A percentile compares a stretch with the other conserved stretches of the same genome.
Conservation (phyloP, 169 alveolate genomes). For the Plasmodium knowlesi region DNA sequence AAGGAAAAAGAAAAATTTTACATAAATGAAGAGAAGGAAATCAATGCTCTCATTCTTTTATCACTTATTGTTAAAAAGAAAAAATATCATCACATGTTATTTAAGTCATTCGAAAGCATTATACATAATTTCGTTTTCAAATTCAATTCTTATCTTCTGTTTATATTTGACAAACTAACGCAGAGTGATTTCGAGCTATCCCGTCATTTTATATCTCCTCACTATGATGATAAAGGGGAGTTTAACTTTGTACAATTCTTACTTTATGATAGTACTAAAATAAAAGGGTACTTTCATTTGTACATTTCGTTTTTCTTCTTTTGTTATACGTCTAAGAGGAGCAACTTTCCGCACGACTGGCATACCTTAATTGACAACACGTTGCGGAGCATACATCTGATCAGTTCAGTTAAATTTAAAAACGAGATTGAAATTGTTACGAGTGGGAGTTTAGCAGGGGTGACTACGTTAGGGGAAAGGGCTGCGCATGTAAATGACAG, state of each 20-base stretch:
- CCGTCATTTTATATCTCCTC: slow-evolving; percentile 17
- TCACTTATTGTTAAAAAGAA: slow-evolving; percentile 50
- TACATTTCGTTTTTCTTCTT: slow-evolving; percentile 59
- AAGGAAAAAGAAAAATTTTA: neutral
- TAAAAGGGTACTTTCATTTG: slow-evolving; percentile 10
- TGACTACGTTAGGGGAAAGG: neutral
- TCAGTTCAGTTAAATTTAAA: slow-evolving; percentile 43
- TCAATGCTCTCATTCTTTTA: slow-evolving; percentile 31
- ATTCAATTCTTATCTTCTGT: slow-evolving; percentile 27
- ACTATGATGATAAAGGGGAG: slow-evolving; percentile 7
- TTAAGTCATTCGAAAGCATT: slow-evolving; percentile 3
- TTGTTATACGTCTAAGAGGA: neutral
- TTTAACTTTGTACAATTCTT: neutral
- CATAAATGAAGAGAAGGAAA: slow-evolving; percentile 22
- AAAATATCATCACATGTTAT: slow-evolving; percentile 40
- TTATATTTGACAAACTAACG: slow-evolving; percentile 8
- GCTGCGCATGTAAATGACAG: neutral
- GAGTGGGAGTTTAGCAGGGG: neutral
- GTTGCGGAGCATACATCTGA: slow-evolving; percentile 9
- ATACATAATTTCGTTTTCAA: slow-evolving; percentile 28
- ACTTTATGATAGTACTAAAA: neutral
- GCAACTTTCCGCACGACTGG: slow-evolving; percentile 27
- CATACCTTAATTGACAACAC: slow-evolving; percentile 18
- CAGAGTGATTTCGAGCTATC: slow-evolving; percentile 20
- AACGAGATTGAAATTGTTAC: slow-evolving; percentile 63